Percentiles rank a stretch among this genome's conserved stretches.
Conservation (phyloP, 306 rosid species). For the Pyrus bretschneideri region DNA sequence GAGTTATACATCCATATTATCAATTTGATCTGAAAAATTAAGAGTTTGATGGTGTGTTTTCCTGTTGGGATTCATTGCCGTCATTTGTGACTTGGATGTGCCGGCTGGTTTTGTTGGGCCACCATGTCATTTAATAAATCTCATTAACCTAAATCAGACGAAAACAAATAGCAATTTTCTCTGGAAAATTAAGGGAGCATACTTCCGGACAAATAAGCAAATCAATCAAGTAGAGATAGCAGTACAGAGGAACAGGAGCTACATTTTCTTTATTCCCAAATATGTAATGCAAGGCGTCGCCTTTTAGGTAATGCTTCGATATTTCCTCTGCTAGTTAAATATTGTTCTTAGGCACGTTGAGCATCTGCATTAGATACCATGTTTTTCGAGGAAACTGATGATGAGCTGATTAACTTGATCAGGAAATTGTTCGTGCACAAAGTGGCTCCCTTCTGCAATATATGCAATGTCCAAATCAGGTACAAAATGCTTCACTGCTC, state of each 20-base stretch:
- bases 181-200: too few relatives aligned
- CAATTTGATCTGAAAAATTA: too few relatives aligned
- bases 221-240: too few relatives aligned
- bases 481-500: constrained; percentile 27
- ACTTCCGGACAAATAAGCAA: too few relatives aligned
- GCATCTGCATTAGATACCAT: constrained; percentile 10
- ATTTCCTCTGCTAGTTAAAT: neutral
- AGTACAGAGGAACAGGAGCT: neutral
- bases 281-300: neutral
- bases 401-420: constrained; percentile 43
- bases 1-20: neutral
- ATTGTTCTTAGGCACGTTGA: neutral
- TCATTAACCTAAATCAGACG: too few relatives aligned
- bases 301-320: neutral
- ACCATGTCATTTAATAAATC: too few relatives aligned
- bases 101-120: too few relatives aligned
- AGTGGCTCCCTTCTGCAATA: constrained; percentile 40
- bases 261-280: neutral
- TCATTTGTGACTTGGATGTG: too few relatives aligned
- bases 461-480: constrained; percentile 39
- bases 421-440: constrained; percentile 51
- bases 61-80: too few relatives aligned
- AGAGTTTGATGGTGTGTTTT: too few relatives aligned
- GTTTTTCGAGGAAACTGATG: constrained; percentile 36
- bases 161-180: too few relatives aligned